Conservation (phyloP, 306 rosid genomes). For the Vachellia pachyceras region DNA sequence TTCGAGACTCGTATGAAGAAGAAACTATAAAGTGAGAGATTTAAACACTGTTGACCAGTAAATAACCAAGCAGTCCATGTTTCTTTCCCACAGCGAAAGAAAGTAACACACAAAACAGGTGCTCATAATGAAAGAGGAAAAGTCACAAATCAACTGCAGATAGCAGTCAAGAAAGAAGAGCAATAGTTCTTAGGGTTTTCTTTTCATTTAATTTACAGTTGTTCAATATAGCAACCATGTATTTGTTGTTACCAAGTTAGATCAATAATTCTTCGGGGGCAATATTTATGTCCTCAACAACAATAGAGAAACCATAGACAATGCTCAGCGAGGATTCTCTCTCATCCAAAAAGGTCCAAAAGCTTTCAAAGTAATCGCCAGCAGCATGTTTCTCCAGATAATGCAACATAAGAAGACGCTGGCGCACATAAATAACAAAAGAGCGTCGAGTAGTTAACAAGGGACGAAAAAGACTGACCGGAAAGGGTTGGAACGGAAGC, state of each 20-base stretch:
- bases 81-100: constrained; percentile 16
- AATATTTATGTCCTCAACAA: background rate
- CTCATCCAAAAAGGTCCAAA: background rate
- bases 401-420: background rate
- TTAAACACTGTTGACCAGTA: constrained; percentile 31
- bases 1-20: constrained; percentile 21
- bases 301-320: background rate
- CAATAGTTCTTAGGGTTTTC: constrained; percentile 42
- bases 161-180: constrained; percentile 2
- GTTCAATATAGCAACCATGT: background rate
- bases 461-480: constrained; percentile 50
- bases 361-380: background rate
- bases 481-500: constrained; percentile 55
- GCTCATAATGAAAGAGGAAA: constrained; percentile 14
- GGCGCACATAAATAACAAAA: constrained; percentile 8
- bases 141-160: constrained; percentile 37
- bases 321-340: background rate
- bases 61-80: constrained; percentile 27
- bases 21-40: constrained; percentile 4
- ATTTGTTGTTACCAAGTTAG: background rate
- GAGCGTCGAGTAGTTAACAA: background rate
- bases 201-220: background rate
- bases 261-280: constrained; percentile 28
- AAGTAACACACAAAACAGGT: background rate
- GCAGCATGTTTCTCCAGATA: background rate